phyloP scores from a whole-genome alignment of 1,284 basidiomycete genomes.

The Moesziomyces antarcticus region DNA sequence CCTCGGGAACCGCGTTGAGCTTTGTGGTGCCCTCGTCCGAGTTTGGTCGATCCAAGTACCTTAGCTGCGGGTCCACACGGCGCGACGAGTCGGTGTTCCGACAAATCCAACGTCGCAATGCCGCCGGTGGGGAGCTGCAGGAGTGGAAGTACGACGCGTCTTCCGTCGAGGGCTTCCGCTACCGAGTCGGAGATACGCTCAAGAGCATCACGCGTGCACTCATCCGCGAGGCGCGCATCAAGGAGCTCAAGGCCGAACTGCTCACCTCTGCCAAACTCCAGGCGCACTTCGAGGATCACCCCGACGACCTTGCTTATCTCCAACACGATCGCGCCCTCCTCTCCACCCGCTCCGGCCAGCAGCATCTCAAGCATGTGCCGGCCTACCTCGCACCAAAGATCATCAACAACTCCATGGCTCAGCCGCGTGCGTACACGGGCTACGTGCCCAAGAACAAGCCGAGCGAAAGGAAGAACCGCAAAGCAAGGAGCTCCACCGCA shows the following conservation, averaged over 20 bases:
- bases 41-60: slow-evolving; percentile 75
- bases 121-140: slow-evolving; percentile 75
- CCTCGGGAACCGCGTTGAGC: slow-evolving; percentile 89
- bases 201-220: slow-evolving; percentile 85
- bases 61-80: slow-evolving; percentile 74
- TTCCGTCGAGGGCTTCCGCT: slow-evolving; percentile 86
- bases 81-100: slow-evolving; percentile 82
- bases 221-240: slow-evolving; percentile 89
- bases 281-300: slow-evolving; percentile 98
- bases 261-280: slow-evolving; percentile 92
- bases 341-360: slow-evolving; percentile 79
- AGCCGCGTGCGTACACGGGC: slow-evolving; percentile 12
- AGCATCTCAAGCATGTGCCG: slow-evolving; percentile 94
- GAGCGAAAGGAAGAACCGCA: slow-evolving; percentile 5
- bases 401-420: slow-evolving; percentile 65
- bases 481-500: slow-evolving; percentile 8
- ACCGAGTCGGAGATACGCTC: slow-evolving; percentile 96
- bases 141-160: slow-evolving; percentile 89
- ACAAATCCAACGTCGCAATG: slow-evolving; percentile 25
- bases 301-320: slow-evolving; percentile 89
- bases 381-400: slow-evolving; percentile 90
- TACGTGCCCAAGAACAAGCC: slow-evolving; percentile 40
- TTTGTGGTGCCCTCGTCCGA: slow-evolving; percentile 83
- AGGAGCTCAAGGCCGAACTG: slow-evolving; percentile 93
- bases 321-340: slow-evolving; percentile 94